Percentiles rank a stretch among this genome's conserved stretches.
Evolutionary conservation across 164 flowering plant species (phyloP).

Genomic region (Dillenia turbinata): DNA sequence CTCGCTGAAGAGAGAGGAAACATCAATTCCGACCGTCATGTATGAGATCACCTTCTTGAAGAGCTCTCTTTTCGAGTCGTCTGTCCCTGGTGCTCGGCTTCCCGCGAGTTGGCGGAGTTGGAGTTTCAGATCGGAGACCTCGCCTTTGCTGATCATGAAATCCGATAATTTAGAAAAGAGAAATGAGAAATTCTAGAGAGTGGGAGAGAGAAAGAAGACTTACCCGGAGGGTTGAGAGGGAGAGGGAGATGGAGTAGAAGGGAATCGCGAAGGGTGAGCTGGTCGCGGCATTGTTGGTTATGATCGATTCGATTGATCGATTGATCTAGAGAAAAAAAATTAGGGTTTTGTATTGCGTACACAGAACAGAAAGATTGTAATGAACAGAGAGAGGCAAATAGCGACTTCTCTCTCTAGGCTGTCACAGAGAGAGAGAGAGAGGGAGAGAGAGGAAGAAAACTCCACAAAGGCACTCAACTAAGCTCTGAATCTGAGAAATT

Average conservation of each 20-base stretch:
- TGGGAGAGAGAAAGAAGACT: neutral
- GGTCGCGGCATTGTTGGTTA: slow-evolving; percentile 51
- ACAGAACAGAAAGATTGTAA: too few species aligned
- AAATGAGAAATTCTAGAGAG: neutral
- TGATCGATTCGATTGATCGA: too few species aligned
- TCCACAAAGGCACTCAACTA: too few species aligned
- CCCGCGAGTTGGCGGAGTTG: slow-evolving; percentile 96
- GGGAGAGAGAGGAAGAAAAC: too few species aligned
- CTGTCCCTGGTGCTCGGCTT: slow-evolving; percentile 87
- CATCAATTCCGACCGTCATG: slow-evolving; percentile 97
- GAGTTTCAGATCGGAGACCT: slow-evolving; percentile 83
- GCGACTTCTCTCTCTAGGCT: too few species aligned
- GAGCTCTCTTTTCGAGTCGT: slow-evolving; percentile 85
- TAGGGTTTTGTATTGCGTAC: too few species aligned
- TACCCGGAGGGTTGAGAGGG: slow-evolving; percentile 98
- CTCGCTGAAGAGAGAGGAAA: slow-evolving; percentile 93
- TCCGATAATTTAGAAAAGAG: slow-evolving; percentile 3
- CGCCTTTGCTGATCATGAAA: slow-evolving; percentile 62
- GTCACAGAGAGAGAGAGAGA: too few species aligned
- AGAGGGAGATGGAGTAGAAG: slow-evolving; percentile 34
- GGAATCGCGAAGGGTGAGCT: slow-evolving; percentile 29
- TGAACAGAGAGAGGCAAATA: too few species aligned
- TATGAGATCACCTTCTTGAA: slow-evolving; percentile 95
- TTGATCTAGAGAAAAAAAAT: too few species aligned
- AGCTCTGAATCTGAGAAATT: too few species aligned